These are phyloP conservation scores for Trichoderma sp. DNA, from an alignment of 2,329 filamentous ascomycete species.

Conservation along the genomic window DNA sequence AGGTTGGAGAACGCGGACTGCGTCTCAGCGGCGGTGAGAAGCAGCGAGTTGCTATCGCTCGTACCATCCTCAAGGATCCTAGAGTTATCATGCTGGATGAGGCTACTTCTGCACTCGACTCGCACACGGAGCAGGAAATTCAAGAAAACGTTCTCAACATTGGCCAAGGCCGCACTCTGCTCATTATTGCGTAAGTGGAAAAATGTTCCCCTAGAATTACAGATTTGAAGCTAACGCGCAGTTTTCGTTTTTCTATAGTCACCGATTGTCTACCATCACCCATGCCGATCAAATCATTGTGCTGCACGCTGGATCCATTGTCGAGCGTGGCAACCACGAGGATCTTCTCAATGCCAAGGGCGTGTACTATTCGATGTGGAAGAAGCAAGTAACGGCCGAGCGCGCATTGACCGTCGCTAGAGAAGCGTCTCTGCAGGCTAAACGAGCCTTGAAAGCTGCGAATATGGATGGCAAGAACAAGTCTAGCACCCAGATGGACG, in stretches of 20 bases:
- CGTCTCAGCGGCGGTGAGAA: conserved; percentile 89
- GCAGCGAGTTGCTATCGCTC: conserved; percentile 89
- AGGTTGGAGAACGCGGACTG: conserved; percentile 86
- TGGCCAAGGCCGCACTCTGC: conserved; percentile 82
- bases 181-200: conserved; percentile 80
- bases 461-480: conserved; percentile 48
- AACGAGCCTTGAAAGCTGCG: conserved; percentile 48
- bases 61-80: conserved; percentile 89
- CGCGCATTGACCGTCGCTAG: conserved; percentile 52
- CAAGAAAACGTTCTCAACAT: conserved; percentile 82
- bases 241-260: conserved; percentile 45
- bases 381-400: conserved; percentile 80
- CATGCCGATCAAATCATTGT: conserved; percentile 85
- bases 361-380: conserved; percentile 84
- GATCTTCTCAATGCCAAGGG: conserved; percentile 71
- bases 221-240: conserved; percentile 26
- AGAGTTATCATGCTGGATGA: conserved; percentile 92
- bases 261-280: conserved; percentile 82
- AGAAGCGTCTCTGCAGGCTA: conserved; percentile 41
- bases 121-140: conserved; percentile 90
- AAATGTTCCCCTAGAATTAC: too few species aligned
- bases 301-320: conserved; percentile 72
- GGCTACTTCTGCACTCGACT: conserved; percentile 87
- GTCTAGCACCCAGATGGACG: conserved; percentile 47
- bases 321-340: conserved; percentile 76